Conservation (phyloP, 202 grass and related monocot genomes). For the Sporobolus alterniflorus region DNA sequence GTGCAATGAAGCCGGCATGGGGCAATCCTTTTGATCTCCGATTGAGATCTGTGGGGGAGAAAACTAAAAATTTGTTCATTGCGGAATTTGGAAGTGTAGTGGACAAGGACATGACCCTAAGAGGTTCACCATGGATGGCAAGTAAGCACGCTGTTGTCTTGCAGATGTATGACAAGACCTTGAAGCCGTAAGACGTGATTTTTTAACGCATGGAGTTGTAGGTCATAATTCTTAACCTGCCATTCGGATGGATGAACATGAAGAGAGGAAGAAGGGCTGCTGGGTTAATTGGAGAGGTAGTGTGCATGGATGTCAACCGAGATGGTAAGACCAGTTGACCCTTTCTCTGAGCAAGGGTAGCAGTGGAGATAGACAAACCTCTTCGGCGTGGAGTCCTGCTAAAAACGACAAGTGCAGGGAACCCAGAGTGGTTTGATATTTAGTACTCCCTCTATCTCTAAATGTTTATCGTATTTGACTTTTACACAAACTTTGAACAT, state of each 20-base stretch:
- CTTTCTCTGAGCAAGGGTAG: background rate
- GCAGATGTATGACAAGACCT: too few relatives aligned
- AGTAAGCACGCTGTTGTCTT: too few relatives aligned
- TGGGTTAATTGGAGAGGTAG: background rate
- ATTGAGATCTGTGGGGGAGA: too few relatives aligned
- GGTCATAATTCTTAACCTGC: background rate
- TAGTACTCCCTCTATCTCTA: too few relatives aligned
- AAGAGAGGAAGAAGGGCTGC: fast-evolving
- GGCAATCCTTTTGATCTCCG: too few relatives aligned
- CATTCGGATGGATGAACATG: background rate
- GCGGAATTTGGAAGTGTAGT: too few relatives aligned
- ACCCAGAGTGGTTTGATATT: background rate
- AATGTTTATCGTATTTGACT: too few relatives aligned
- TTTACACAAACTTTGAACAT: too few relatives aligned
- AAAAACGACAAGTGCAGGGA: background rate
- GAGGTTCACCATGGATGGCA: too few relatives aligned
- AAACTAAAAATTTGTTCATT: too few relatives aligned
- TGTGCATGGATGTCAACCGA: background rate
- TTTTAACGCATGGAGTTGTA: background rate
- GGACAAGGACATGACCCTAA: too few relatives aligned
- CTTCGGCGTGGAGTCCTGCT: background rate
- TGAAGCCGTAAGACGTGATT: background rate
- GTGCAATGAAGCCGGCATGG: too few relatives aligned
- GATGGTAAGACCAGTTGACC: background rate
- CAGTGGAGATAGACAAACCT: background rate